phyloP scores from a whole-genome alignment of 1,284 basidiomycete genomes.

The Salmacisia buchloeana region DNA sequence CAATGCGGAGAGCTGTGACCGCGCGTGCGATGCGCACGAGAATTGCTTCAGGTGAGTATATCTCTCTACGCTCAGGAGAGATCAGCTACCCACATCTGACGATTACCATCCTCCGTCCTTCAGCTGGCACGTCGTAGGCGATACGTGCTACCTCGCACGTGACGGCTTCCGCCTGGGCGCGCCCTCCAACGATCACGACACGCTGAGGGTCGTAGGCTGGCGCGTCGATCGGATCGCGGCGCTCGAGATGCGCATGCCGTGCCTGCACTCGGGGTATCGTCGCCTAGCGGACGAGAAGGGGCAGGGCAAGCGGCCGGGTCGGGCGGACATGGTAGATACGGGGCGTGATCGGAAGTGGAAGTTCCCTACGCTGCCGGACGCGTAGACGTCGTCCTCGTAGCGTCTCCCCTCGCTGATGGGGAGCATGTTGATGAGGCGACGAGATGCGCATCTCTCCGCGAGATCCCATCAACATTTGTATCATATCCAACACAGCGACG shows the following conservation, averaged over 20 bases:
- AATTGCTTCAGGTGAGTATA: not conserved
- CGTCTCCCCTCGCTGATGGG: no score
- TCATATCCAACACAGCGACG: no score
- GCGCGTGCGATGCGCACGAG: not conserved
- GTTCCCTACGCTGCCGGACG: not conserved
- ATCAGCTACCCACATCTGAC: not conserved
- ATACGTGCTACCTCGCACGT: not conserved
- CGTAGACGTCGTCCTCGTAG: no score
- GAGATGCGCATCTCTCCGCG: no score
- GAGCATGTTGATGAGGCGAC: no score
- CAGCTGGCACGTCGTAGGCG: not conserved
- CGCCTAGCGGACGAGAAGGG: not conserved
- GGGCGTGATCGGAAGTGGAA: not conserved
- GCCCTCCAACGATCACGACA: not conserved
- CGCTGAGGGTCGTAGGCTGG: not conserved
- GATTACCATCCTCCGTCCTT: no score
- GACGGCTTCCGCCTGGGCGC: slow-evolving; percentile 1
- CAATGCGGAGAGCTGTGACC: not conserved
- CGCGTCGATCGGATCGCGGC: not conserved
- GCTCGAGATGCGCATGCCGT: not conserved
- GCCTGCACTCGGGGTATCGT: not conserved
- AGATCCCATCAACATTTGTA: no score
- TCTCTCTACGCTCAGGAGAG: not conserved
- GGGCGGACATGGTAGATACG: not conserved
- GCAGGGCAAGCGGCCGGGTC: not conserved